Evolutionary conservation across 371 early-diverging fungal species (phyloP).

Genomic region (Apophysomyces trapeziformis): DNA sequence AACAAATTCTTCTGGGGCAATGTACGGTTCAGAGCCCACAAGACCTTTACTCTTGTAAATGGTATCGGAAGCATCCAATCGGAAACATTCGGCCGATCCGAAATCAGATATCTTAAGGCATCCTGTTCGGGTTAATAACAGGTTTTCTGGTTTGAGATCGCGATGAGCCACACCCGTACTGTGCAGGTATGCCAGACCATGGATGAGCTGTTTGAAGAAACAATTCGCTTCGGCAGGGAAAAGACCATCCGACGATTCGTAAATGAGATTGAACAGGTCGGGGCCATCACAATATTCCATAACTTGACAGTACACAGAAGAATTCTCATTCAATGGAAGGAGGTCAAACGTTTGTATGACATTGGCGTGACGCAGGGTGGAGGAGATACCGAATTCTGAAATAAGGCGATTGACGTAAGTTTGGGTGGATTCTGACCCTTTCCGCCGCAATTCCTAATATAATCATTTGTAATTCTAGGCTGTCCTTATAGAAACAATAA

Average conservation of each 20-base stretch:
- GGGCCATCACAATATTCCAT: conserved; percentile 77
- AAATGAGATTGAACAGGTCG: conserved; percentile 61
- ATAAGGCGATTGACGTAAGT: conserved; percentile 70
- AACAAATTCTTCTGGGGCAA: conserved; percentile 58
- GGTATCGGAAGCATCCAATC: conserved; percentile 35
- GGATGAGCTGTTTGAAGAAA: conserved; percentile 61
- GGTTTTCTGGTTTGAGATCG: conserved; percentile 77
- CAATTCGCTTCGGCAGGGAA: conserved; percentile 51
- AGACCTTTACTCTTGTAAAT: conserved; percentile 50
- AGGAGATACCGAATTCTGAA: conserved; percentile 74
- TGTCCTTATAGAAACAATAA: no score
- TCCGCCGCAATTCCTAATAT: conserved; percentile 63
- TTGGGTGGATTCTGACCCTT: conserved; percentile 54
- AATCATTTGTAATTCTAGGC: background rate
- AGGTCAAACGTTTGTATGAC: conserved; percentile 75
- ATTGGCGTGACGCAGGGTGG: conserved; percentile 65
- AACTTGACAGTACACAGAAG: conserved; percentile 63
- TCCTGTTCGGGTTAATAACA: conserved; percentile 76
- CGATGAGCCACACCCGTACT: conserved; percentile 66
- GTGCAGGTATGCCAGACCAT: conserved; percentile 60
- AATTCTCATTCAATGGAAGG: conserved; percentile 57
- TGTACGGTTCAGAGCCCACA: conserved; percentile 64
- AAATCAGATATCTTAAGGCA: conserved; percentile 91
- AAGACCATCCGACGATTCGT: conserved; percentile 69
- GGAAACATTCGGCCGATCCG: conserved; percentile 63